These are phyloP conservation scores for Salix dunnii DNA, from an alignment of 345 rosid genomes.

Conservation along the genomic window DNA sequence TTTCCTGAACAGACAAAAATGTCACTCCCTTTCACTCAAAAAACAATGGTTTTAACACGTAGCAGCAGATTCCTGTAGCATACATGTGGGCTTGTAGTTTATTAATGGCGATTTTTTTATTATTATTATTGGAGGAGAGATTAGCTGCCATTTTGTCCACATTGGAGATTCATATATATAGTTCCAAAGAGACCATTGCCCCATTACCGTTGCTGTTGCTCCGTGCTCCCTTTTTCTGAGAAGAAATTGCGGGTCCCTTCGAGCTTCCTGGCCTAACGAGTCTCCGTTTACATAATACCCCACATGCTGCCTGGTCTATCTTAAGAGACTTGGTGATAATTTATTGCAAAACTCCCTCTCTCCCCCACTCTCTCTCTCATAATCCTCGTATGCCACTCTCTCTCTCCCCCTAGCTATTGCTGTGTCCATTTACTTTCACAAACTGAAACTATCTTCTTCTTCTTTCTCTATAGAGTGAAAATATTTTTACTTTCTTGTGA, in stretches of 20 bases:
- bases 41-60: background rate
- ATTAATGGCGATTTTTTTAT: background rate
- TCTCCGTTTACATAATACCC: background rate
- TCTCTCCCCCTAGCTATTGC: no score
- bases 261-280: background rate
- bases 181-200: background rate
- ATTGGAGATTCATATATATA: background rate
- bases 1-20: background rate
- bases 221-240: background rate
- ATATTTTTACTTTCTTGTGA: no score
- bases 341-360: no score
- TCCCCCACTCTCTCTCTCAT: no score
- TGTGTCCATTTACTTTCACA: no score
- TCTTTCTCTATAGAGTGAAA: no score
- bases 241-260: background rate
- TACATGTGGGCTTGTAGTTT: background rate
- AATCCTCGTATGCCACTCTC: no score
- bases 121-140: background rate
- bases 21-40: background rate
- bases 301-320: background rate
- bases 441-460: no score
- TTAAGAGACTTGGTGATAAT: no score
- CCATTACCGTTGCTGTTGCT: background rate
- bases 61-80: background rate
- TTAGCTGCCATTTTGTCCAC: background rate